Evolutionary conservation across 2,329 filamentous ascomycete species (phyloP), one percentile per base, ranked within the genome.

Genomic region (Aspergillus sp.): DNA sequence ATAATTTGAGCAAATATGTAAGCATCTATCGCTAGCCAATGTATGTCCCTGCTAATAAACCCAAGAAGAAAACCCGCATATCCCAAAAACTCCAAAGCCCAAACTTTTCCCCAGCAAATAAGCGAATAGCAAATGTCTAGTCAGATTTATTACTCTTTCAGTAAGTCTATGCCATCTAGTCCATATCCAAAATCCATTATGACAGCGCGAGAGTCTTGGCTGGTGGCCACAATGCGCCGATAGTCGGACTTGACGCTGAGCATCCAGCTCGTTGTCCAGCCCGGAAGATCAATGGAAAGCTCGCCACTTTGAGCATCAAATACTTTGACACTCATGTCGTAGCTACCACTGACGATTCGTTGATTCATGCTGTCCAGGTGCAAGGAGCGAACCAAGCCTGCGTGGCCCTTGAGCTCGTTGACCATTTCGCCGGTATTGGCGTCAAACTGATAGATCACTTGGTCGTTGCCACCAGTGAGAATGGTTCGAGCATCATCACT

Each of bases 181-280:
- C 81, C 79, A 69, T 84, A 84, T 15, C 86, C 95, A 79, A 98
- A 99, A 78, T 99, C 95, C 83, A 98, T 89, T 62, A 99, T 90
- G 60, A 98, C 80, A 54, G 96, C 92, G 73, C 96, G 89, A 36
- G 93, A 90, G 71, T 97, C 93, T 77, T 99, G 95, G 53, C 93
- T 95, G 0, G 94, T 96, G 69, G 92, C 95, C 63, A 99, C 91
- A 64, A 99, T 95, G 63, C 95, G 87, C 61, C 94, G 85, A 76
- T 98, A 98, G 73, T 99, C 94, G 64, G 91, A 93, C 83, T 97
- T 97, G 54, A 95, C 95, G 65, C 91, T 93, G 61, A 99, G 80
- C 71, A 99, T 96, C 95, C 95, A 99, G 77, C 92, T 96, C 10
- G 90, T 89, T 60, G 96, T 96, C 92, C 93, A 98, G 67, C 90